A percentile compares a stretch with the other conserved stretches of the same genome.
Evolutionary conservation across 805 yeast species (phyloP).

Genomic region (Spathaspora passalidarum): DNA sequence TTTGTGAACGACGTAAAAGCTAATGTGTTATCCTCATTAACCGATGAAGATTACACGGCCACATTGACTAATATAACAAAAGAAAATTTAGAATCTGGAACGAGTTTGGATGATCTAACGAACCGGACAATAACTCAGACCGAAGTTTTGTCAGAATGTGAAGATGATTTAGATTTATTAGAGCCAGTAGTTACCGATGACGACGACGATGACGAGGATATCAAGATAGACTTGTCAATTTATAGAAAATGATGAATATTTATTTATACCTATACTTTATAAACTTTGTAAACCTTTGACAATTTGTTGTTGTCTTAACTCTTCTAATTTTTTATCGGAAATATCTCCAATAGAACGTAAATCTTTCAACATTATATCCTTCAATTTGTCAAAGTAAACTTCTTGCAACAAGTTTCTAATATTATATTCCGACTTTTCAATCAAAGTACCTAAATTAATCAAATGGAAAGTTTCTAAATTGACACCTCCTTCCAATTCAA

Average conservation of each 20-base stretch:
- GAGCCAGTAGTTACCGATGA: conserved; percentile 6
- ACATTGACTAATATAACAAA: too few relatives aligned
- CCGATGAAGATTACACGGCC: conserved; percentile 11
- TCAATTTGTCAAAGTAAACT: conserved; percentile 92
- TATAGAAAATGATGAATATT: conserved; percentile 12
- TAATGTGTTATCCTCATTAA: conserved; percentile 28
- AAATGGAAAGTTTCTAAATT: conserved; percentile 65
- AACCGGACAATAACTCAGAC: neutral
- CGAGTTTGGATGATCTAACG: neutral
- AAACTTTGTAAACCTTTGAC: conserved; percentile 38
- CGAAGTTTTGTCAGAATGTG: neutral
- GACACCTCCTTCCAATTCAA: conserved; percentile 27
- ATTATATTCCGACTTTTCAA: conserved; percentile 86
- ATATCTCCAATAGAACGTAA: conserved; percentile 38
- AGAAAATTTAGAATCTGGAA: neutral
- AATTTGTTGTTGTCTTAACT: conserved; percentile 32
- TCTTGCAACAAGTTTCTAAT: conserved; percentile 86
- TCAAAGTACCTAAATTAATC: conserved; percentile 76
- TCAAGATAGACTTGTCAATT: conserved; percentile 24
- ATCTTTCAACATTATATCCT: conserved; percentile 66
- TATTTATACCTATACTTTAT: conserved; percentile 10
- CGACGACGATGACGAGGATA: conserved; percentile 14
- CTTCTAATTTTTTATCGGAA: conserved; percentile 27
- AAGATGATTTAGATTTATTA: conserved; percentile 1
- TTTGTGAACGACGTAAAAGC: conserved; percentile 41